Evolutionary conservation across 331 rosid species (phyloP), one percentile per base, ranked within the genome.

Genomic region (Pyrus hybrid): DNA sequence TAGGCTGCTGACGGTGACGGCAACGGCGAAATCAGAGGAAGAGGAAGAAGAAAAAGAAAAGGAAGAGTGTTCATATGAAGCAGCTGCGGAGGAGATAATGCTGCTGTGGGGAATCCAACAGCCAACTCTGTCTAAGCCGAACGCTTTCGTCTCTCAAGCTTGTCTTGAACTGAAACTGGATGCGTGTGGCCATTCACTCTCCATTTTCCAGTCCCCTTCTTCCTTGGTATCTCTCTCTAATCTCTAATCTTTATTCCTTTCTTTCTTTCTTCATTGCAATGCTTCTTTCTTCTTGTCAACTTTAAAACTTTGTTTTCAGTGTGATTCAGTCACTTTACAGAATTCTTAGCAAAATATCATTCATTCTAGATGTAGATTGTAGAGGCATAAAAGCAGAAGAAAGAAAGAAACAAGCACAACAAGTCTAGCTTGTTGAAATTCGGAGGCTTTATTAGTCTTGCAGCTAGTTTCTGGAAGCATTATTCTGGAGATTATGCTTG

Each of bases 121-220:
- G 71, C 97, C 97, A 2, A 88, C 92, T 2, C 86, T 84, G 51
- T 83, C 93, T 75, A 85, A 82, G 87, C 96, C 89, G 69, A 92
- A 92, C 80, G 82, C 92, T 32, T 88, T 92, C 71, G 93, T 92
- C 18, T 77, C 93, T 71, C 97, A 92, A 14, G 75, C 96, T 80
- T 88, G 93, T 63, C 85, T 90, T 76, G 83, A 79, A 32, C 93
- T 90, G 58, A 43, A 76, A 32, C 86, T 92, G 32, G 93, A 90
- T 65, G 79, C 92, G 35, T 92, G 97, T 35, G 97, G 97, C 69
- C 93, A 86, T 57, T 79, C 96, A 78, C 93, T 92, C 88, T 83
- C 92, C 72, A 87, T 92, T 83, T 79, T 85, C 63, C 97, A 92
- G 80, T 88, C 97, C 76, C 97, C 97, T 87, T 92, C 96, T 61